These are phyloP conservation scores for Speleostelium caveatum DNA, from an alignment of 78 protist genomes.

Conservation along the genomic window DNA sequence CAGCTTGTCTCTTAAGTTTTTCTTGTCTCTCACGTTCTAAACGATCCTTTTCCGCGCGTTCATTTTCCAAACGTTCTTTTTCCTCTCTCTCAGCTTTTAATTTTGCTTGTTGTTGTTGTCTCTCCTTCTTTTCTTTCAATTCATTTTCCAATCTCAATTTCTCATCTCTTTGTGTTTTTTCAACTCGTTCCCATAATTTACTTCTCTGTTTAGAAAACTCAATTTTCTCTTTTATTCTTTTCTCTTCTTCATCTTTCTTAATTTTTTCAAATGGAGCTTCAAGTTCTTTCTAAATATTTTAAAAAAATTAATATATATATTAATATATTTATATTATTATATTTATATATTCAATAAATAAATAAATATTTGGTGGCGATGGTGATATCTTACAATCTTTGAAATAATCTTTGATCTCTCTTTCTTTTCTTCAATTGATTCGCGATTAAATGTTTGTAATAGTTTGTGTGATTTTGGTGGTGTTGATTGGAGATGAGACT, in stretches of 20 bases:
- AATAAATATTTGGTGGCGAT: background rate
- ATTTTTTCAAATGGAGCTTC: background rate
- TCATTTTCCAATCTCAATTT: background rate
- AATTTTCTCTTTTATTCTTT: slow-evolving; percentile 5
- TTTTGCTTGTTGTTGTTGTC: background rate
- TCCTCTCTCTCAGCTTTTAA: background rate
- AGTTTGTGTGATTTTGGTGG: no score
- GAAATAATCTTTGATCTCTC: background rate
- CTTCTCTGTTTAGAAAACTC: background rate
- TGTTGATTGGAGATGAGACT: no score
- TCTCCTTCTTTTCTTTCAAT: background rate
- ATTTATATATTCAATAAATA: background rate
- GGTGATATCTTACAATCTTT: no score
- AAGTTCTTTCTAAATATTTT: background rate
- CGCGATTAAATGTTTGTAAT: no score
- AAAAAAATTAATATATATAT: background rate
- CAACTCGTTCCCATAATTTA: background rate
- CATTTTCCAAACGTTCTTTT: background rate
- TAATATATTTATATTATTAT: background rate
- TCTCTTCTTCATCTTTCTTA: background rate
- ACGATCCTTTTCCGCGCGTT: background rate
- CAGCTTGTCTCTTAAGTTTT: background rate
- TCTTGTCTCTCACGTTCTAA: background rate
- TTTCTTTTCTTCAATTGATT: background rate
- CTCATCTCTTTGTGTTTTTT: background rate